Evolutionary conservation across 1,284 basidiomycete species (phyloP), one percentile per base, ranked within the genome.

Genomic region (Malassezia obtusa): DNA sequence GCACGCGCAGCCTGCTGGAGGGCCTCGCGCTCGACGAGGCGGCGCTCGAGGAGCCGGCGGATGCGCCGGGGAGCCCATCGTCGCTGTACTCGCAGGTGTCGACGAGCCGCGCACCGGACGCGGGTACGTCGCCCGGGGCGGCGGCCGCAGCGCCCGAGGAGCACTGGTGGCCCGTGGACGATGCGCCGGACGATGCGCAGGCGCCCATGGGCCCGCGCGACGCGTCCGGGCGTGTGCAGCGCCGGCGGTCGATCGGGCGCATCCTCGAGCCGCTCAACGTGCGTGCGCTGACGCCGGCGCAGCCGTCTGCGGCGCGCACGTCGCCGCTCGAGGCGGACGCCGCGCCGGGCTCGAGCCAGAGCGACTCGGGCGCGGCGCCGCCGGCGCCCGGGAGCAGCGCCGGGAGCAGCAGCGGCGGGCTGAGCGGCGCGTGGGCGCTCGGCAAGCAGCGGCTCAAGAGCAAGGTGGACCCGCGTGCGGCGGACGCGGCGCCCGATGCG

Each of bases 191-290:
- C 33, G 33, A 35, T 7, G 14, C 33, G 33, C 15, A 6, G 3
- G 10, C 33, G 33, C n/a, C 12, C 3, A n/a, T 3, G 7, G 33
- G 22, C 2, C 35, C n/a, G 35, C 21, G 15, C 31, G 28, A 14
- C 5, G 15, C 41, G 31, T 11, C 14, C 4, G 12, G 21, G 28
- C 43, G 43, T 15, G 11, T 45, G 9, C 43, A 45, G 30, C 43
- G 43, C 17, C 43, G 26, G 11, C 17, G 28, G 21, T 45, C 43
- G n/a, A 19, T 46, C 14, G 30, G 17, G 17, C 50, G 50, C 17
- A 25, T 45, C 7, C 35, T 45, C n/a, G 50, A 52, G 43, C 50
- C 50, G 26, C 50, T 52, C 11, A 45, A 39, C 31, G 38, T 46
- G 33, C 28, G 39, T 43, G 30, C 28, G 22, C 28, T 46, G 11